Base-by-base conservation (phyloP, 2,329 filamentous ascomycete species). In the Lizonia empirigonia region DNA sequence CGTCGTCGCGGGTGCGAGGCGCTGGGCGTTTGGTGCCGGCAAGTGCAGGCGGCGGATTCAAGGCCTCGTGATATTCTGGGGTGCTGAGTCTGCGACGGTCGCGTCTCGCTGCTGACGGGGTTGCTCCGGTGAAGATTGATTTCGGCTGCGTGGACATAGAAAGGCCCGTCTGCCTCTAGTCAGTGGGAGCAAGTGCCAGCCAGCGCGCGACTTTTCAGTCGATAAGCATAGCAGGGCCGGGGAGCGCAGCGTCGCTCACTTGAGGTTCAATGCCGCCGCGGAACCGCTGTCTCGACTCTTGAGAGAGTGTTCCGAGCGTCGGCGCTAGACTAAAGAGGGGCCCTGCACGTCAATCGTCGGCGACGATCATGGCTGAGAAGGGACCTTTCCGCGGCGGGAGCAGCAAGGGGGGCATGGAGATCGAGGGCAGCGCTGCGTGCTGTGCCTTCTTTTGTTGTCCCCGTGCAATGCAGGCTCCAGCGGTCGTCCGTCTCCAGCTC, bases 61-160 rank as follows among this genome's bases (percentile, higher is more conserved):
- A 24, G 22, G 50, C 48, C 20, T 63, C 50, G 53, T 41, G 55
- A 45, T 67, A 59, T 30, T 62, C 60, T 34, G 58, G 54, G 3
- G 60, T 62, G 50, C 56, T 60, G 39, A 61, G 48, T 23, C 55
- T 60, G 26, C 55, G 29, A 27, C 24, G 19, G 34, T 60, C 55
- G 19, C 44, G 49, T 19, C 52, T 41, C 30, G 41, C 12, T 9
- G 47, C 15, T 20, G 54, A 42, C 41, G 59, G 32, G 27, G 48
- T 44, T 29, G 58, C 38, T 67, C 68, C 70, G 42, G 70, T 73
- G 53, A 73, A 74, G 51, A 74, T 73, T 32, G 71, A 74, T 26
- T 13, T 51, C 61, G 42, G 50, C 44, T 39, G 44, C 15, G 18
- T 48, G 9, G 44, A 44, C 50, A 53, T 53, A 23, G 32, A 30